Evolutionary conservation across 352 stramenopile species (phyloP).

Genomic region (Phytophthora citrophthora): DNA sequence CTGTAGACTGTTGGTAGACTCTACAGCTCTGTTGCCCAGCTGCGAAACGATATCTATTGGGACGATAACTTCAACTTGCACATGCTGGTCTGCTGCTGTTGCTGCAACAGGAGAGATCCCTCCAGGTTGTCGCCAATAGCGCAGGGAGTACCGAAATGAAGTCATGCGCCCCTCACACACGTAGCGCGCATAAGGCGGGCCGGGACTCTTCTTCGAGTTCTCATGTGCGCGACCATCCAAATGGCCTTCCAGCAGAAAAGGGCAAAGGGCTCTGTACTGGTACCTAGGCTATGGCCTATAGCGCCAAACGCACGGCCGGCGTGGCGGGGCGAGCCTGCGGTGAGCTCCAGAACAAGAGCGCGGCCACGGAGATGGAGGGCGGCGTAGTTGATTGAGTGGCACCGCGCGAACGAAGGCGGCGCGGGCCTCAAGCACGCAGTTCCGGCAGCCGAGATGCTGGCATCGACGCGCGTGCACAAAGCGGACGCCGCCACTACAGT

Average conservation of each 20-base stretch:
- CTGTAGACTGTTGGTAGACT: no score
- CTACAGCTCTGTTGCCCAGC: no score
- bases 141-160: slow-evolving; percentile 9
- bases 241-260: slow-evolving; percentile 27
- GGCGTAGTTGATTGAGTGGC: neutral
- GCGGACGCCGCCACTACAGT: slow-evolving; percentile 3
- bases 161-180: neutral
- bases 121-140: neutral
- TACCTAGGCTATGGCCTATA: no score
- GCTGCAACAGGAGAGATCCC: neutral
- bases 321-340: neutral
- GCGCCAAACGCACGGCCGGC: neutral
- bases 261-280: neutral
- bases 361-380: slow-evolving; percentile 29
- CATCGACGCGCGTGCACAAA: slow-evolving; percentile 15
- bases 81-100: neutral
- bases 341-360: slow-evolving; percentile 31
- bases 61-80: no score
- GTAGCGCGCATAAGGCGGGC: slow-evolving; percentile 9
- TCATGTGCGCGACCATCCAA: slow-evolving; percentile 21
- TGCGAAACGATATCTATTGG: no score
- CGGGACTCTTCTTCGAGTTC: neutral
- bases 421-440: slow-evolving; percentile 1
- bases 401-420: slow-evolving; percentile 7
- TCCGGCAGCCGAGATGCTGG: neutral